Evolutionary conservation across 2,329 filamentous ascomycete species (phyloP), one percentile per base, ranked within the genome.

Genomic region (Lachnellula subtilissima): DNA sequence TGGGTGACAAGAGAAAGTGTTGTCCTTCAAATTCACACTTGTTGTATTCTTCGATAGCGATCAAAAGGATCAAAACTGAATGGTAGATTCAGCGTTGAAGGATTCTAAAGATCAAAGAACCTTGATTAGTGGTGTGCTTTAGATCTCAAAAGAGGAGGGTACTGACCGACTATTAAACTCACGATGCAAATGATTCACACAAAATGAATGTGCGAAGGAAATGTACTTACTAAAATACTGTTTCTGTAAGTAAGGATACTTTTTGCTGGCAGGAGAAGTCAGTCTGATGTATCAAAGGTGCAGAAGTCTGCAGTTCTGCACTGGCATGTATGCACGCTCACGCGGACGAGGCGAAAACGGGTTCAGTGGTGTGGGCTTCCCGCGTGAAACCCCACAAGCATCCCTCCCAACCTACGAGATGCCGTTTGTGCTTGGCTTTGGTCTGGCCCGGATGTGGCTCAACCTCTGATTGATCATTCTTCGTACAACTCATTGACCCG

Each of bases 31-130:
- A 22, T 22, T 22, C 22, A 22, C 22, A 22, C 22, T 3, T 22
- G 22, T 22, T 22, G 22, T 22, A 22, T 22, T 22, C 22, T 22
- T 22, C 22, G 22, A 22, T 3, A 22, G 4, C 22, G 22, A 22
- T 22, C 22, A 22, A 22, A 22, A 22, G 22, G 22, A 22, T 22
- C 22, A 22, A 22, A 22, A 22, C 22, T 22, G 22, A 22, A 22
- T 22, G 7, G 90, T 79, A 61, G 91, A 80, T 60, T 88, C 82
- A 22, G 91, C 82, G 73, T 91, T 96, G 76, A 95, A 96, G 7
- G 90, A 94, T 50, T 87, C 84, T 3, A 91, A 53, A 96, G 83
- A 71, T 92, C 86, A 58, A 85, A 86, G 68, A 96, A 22, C 91
- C 68, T 83, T 77, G 62, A 84, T 68, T 61, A 77, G 76, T 49